These are phyloP conservation scores for Hymenochaete sp. DNA, from an alignment of 1,284 basidiomycete genomes.

Conservation along the genomic window DNA sequence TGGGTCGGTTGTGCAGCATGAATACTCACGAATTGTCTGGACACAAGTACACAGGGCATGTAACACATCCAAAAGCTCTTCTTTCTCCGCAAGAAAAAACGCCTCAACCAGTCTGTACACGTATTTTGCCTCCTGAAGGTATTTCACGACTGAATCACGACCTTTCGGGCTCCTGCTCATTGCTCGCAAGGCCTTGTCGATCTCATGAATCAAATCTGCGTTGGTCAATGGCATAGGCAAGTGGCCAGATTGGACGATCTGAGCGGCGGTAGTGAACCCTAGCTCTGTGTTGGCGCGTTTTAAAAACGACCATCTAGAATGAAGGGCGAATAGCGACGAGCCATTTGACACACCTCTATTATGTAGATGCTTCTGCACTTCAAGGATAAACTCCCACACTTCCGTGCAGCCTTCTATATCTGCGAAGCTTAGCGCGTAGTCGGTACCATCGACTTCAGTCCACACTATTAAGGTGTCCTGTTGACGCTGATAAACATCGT, in stretches of 20 bases:
- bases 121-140: conserved; percentile 79
- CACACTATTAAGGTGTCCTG: conserved; percentile 98
- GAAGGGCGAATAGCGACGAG: conserved; percentile 15
- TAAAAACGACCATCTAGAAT: conserved; percentile 26
- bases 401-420: conserved; percentile 93
- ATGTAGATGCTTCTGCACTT: conserved; percentile 85
- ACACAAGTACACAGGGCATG: conserved; percentile 88
- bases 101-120: conserved; percentile 81
- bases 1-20: not conserved
- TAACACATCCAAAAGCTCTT: conserved; percentile 82
- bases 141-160: conserved; percentile 77
- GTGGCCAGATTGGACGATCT: conserved; percentile 61
- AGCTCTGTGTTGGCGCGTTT: conserved; percentile 26
- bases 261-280: conserved; percentile 49
- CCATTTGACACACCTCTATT: conserved; percentile 36
- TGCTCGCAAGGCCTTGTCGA: conserved; percentile 67
- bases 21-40: conserved; percentile 83
- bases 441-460: conserved; percentile 92
- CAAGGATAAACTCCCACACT: conserved; percentile 95
- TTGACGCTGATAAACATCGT: conserved; percentile 86
- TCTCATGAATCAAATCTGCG: conserved; percentile 64
- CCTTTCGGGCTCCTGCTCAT: conserved; percentile 54
- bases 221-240: conserved; percentile 53
- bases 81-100: conserved; percentile 83
- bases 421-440: conserved; percentile 96